Evolutionary conservation across 345 rosid species (phyloP).

Genomic region (Microcos paniculata): DNA sequence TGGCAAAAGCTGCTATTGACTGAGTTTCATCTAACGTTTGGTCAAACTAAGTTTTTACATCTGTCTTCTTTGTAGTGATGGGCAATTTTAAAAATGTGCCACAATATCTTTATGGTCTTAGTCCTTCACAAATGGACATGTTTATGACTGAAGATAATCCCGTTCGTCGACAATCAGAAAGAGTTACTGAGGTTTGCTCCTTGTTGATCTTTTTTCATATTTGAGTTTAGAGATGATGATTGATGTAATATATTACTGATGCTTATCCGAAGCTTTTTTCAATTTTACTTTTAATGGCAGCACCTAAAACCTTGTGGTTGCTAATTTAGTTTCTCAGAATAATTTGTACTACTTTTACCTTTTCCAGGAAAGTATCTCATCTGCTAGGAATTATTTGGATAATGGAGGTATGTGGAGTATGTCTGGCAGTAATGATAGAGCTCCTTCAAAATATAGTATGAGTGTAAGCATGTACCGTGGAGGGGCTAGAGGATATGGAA

Average conservation of each 20-base stretch:
- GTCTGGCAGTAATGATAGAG: slow-evolving; percentile 38
- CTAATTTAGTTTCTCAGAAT: neutral
- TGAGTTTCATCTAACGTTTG: neutral
- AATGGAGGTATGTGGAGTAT: slow-evolving; percentile 68
- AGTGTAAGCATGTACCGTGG: slow-evolving; percentile 78
- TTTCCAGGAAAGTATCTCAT: slow-evolving; percentile 72
- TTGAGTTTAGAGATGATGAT: slow-evolving; percentile 2
- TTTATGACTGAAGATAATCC: slow-evolving; percentile 89
- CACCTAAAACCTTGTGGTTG: neutral
- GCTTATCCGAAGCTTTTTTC: neutral
- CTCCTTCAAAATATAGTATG: slow-evolving; percentile 62
- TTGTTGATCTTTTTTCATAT: slow-evolving; percentile 6
- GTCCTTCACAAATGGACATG: slow-evolving; percentile 83
- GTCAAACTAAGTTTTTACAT: neutral
- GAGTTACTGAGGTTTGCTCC: slow-evolving; percentile 64
- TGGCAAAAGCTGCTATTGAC: neutral
- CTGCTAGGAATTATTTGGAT: slow-evolving; percentile 57
- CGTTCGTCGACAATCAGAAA: slow-evolving; percentile 56
- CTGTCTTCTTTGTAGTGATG: slow-evolving; percentile 48
- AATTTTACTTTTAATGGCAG: neutral
- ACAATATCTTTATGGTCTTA: slow-evolving; percentile 71
- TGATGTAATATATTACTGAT: neutral
- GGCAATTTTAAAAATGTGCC: slow-evolving; percentile 85
- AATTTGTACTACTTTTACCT: neutral
- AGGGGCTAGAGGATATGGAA: slow-evolving; percentile 59